These are phyloP conservation scores for Centella asiatica DNA, from an alignment of 129 eudicot genomes.

Conservation along the genomic window DNA sequence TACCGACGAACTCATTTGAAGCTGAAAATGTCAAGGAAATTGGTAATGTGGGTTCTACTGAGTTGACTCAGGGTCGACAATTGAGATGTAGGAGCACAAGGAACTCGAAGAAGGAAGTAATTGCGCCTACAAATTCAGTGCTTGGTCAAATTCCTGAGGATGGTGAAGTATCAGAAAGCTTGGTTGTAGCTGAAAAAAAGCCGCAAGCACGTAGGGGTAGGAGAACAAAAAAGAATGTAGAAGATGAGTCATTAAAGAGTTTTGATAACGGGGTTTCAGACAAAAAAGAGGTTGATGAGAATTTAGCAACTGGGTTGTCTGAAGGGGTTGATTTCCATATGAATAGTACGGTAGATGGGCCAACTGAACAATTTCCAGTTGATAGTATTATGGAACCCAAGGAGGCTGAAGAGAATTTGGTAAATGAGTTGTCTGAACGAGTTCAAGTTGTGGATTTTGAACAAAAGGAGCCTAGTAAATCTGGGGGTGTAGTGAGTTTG, in stretches of 20 bases:
- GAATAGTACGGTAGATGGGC: too few relatives aligned
- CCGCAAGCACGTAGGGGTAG: constrained; percentile 15
- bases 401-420: constrained; percentile 7
- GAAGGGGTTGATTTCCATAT: too few relatives aligned
- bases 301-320: background rate
- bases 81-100: constrained; percentile 9
- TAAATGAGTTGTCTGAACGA: background rate
- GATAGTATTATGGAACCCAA: too few relatives aligned
- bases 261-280: constrained; percentile 9
- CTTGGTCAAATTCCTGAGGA: background rate
- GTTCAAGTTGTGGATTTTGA: constrained; percentile 7
- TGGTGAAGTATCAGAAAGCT: background rate
- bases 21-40: background rate
- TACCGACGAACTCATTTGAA: constrained; percentile 13
- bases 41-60: background rate
- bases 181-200: constrained; percentile 22
- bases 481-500: constrained; percentile 7
- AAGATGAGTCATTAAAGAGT: background rate
- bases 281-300: constrained; percentile 9
- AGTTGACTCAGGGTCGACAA: background rate
- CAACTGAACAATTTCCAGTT: too few relatives aligned
- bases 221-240: constrained; percentile 16
- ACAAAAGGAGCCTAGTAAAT: too few relatives aligned
- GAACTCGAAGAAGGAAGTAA: constrained; percentile 14
- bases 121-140: background rate